phyloP scores from a whole-genome alignment of 2,329 filamentous ascomycete species.

The Aspergillaceae sp. region DNA sequence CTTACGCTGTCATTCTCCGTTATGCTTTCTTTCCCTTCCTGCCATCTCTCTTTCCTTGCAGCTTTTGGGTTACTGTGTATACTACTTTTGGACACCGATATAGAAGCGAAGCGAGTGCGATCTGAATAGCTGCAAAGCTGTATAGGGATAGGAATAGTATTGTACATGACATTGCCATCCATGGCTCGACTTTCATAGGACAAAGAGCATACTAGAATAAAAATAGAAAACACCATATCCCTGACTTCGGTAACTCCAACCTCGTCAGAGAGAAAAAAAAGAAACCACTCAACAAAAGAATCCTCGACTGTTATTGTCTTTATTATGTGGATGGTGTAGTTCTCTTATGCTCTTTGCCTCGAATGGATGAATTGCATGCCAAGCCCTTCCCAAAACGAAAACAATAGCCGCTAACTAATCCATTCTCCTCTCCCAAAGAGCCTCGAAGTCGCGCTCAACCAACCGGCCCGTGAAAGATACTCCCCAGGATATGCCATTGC shows the following conservation, averaged over 20 bases:
- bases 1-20: neutral
- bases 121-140: neutral
- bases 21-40: neutral
- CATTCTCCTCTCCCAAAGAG: neutral
- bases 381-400: neutral
- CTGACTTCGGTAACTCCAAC: too few species aligned
- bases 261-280: too few species aligned
- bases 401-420: neutral
- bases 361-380: neutral
- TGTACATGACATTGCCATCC: neutral
- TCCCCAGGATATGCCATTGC: too few species aligned
- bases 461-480: too few species aligned
- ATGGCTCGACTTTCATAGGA: too few species aligned
- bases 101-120: neutral
- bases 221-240: too few species aligned
- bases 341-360: neutral
- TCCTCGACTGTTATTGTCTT: neutral
- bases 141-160: neutral
- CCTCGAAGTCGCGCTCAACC: neutral
- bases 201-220: too few species aligned
- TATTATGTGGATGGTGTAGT: too few species aligned
- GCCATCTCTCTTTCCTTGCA: neutral
- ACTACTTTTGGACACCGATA: constrained; percentile 1
- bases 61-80: neutral
- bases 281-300: too few species aligned